These are phyloP conservation scores for Podospora pseudopauciseta DNA, from an alignment of 495 filamentous ascomycete species.

Conservation along the genomic window DNA sequence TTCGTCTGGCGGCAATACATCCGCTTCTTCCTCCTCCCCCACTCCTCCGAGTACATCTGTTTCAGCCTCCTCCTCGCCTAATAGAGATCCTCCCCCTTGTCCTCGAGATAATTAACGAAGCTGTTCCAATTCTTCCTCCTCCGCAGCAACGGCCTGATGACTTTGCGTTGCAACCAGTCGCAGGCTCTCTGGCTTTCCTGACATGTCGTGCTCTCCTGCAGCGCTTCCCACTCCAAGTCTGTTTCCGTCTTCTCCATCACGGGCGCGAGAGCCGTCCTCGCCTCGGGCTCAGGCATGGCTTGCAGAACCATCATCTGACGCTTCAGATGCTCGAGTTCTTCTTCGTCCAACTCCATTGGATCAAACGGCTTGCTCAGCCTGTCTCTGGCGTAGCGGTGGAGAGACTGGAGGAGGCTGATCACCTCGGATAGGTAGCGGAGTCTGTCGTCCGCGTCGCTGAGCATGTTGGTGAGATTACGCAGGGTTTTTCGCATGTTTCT, in stretches of 20 bases:
- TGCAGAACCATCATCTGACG: neutral
- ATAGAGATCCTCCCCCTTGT: too few species aligned
- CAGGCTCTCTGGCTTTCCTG: too few species aligned
- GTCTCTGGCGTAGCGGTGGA: neutral
- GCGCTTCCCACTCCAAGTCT: neutral
- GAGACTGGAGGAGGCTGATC: neutral
- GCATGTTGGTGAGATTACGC: too few species aligned
- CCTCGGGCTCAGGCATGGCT: neutral
- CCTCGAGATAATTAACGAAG: too few species aligned
- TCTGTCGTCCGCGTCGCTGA: too few species aligned
- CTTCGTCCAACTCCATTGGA: neutral
- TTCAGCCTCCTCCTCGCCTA: too few species aligned
- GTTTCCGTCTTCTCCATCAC: neutral
- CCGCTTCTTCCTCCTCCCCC: too few species aligned
- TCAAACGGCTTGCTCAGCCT: neutral
- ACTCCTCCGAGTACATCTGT: too few species aligned
- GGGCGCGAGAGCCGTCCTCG: neutral
- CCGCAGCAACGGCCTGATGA: neutral
- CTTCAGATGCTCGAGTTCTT: neutral
- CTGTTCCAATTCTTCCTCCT: neutral
- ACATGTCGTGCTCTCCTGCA: neutral
- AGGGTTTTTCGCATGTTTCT: too few species aligned
- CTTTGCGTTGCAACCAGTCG: neutral
- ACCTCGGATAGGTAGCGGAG: neutral
- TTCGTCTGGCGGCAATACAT: too few species aligned